A percentile compares a stretch with the other conserved stretches of the same genome.
phyloP scores from a whole-genome alignment of 1,139 yeast genomes.

The Magnusiomyces paraingens region DNA sequence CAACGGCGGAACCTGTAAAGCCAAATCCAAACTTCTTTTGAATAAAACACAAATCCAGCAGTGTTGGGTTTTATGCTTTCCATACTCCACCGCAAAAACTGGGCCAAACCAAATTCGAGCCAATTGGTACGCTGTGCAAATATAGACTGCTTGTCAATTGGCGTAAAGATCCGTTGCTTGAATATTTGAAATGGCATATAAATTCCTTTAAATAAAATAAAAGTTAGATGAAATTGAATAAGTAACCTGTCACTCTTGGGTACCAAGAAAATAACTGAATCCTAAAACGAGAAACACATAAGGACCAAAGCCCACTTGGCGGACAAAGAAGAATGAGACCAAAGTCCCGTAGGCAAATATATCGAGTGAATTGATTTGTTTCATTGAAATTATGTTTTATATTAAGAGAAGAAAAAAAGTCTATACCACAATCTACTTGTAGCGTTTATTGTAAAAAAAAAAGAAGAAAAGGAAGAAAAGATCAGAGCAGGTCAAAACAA shows the following conservation, averaged over 20 bases:
- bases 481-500: conserved; percentile 1
- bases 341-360: conserved; percentile 9
- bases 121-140: conserved; percentile 25
- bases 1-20: conserved; percentile 25
- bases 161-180: conserved; percentile 20
- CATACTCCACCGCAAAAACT: conserved; percentile 22
- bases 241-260: background rate
- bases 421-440: background rate
- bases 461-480: background rate
- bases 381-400: conserved; percentile 5
- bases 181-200: conserved; percentile 22
- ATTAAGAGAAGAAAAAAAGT: background rate
- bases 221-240: background rate
- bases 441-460: background rate
- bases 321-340: conserved; percentile 9
- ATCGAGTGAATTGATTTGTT: conserved; percentile 11
- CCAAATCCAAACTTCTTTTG: conserved; percentile 19
- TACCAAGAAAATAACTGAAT: conserved; percentile 11
- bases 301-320: conserved; percentile 11
- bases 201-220: conserved; percentile 10
- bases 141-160: conserved; percentile 24
- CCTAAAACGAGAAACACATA: conserved; percentile 8
- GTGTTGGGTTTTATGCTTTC: conserved; percentile 19
- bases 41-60: conserved; percentile 22
- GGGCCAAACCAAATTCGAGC: conserved; percentile 24